These are phyloP conservation scores for Trametes sanguinea DNA, from an alignment of 768 basidiomycete species.

Conservation along the genomic window DNA sequence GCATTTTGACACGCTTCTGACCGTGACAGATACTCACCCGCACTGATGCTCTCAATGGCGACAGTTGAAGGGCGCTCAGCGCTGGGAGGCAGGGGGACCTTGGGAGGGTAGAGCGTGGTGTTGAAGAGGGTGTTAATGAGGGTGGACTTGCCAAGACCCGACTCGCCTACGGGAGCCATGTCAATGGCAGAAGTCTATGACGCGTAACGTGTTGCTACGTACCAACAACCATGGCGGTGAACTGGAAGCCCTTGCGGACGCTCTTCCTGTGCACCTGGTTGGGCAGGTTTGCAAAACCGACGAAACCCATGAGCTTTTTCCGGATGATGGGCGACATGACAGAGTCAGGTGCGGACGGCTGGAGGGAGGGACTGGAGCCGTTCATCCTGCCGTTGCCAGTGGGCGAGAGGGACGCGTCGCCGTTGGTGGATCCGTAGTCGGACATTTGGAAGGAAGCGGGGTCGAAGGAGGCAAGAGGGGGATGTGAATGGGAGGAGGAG, in stretches of 20 bases:
- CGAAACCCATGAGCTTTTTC: slow-evolving; percentile 95
- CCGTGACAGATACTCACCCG: slow-evolving; percentile 56
- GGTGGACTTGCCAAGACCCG: slow-evolving; percentile 97
- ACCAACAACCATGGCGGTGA: slow-evolving; percentile 99
- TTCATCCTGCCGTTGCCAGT: slow-evolving; percentile 61
- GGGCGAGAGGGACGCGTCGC: slow-evolving; percentile 58
- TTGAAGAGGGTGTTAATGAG: slow-evolving; percentile 99
- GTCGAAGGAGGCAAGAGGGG: slow-evolving; percentile 27
- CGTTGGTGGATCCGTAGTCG: slow-evolving; percentile 70
- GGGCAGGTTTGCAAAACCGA: slow-evolving; percentile 96
- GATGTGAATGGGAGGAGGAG: slow-evolving; percentile 28
- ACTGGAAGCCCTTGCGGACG: slow-evolving; percentile 97
- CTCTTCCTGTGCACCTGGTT: slow-evolving; percentile 99
- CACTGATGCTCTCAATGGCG: slow-evolving; percentile 97
- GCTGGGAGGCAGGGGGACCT: slow-evolving; percentile 81
- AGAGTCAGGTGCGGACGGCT: slow-evolving; percentile 30
- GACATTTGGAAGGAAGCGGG: slow-evolving; percentile 53
- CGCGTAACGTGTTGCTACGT: slow-evolving; percentile 41
- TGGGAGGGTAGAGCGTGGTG: slow-evolving; percentile 90
- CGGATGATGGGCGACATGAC: slow-evolving; percentile 51
- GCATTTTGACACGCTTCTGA: not conserved
- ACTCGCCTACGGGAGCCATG: slow-evolving; percentile 70
- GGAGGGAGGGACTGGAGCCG: slow-evolving; percentile 63
- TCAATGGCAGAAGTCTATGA: not conserved
- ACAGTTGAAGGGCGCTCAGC: slow-evolving; percentile 91